Base-by-base conservation (phyloP, 805 yeast species). In the Cyberlindnera maritima region DNA sequence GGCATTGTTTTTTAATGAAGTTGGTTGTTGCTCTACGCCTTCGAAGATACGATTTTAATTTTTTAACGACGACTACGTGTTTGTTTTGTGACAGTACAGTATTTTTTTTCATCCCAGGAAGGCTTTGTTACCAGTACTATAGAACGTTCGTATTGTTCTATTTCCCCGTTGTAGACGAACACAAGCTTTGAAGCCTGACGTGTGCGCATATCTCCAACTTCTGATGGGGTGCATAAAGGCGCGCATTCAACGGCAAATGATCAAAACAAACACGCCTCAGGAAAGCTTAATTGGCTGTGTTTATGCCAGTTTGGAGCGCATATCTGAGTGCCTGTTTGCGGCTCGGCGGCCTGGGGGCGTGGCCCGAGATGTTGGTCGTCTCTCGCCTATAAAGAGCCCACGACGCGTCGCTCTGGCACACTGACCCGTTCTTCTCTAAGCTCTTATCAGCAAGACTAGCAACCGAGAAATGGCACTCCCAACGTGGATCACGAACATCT, bases 401-500 rank as follows among this genome's bases (percentile, higher is more conserved):
- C 31, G 5, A 7, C 31, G 31, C 31, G 13, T 14, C n/a, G 31
- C 31, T 9, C 5, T 4, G 31, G 31, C 5, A 28, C 31, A 28
- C 31, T 28, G 31, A 28, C 31, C 14, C 25, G 25, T 21, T 21
- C 25, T 5, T 9, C 25, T 21, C 25, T 21, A 6, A 5, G 8
- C 25, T 21, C 25, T 21, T 9, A 21, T 21, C 25, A 21, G 5
- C 25, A 21, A 5, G 8, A 21, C 5, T 9, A n/a, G 18, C 21
- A 21, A 36, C 17, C 11, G 4, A 29, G n/a, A 34, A 13, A 45
- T 46, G 44, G 37, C 21, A 10, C 32, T 41, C 5, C 43, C 49
- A 2, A 18, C 11, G 13, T 41, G 45, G 47, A 21, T 48, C 38
- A 10, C 44, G 2, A 41, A 49, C 36, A 38, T 43, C 36, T 37